Conservation (phyloP, 225 moss, liverwort and hornwort species). For the Polytrichum formosum region DNA sequence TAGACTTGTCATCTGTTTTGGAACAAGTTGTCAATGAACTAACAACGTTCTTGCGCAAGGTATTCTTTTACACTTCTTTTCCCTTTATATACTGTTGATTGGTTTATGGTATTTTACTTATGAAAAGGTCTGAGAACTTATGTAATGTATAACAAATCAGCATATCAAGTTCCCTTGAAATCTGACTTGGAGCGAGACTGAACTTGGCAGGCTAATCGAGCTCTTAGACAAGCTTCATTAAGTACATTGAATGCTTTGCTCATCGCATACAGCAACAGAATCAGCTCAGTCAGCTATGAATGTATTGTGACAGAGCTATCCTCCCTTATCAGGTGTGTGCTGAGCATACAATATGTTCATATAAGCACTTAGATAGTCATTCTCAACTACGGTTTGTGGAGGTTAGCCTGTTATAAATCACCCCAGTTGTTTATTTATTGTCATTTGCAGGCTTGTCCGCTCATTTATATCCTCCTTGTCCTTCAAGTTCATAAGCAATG, state of each 20-base stretch:
- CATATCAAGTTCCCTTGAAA: background rate
- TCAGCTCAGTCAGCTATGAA: conserved; percentile 60
- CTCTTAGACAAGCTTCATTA: conserved; percentile 62
- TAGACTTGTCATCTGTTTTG: conserved; percentile 63
- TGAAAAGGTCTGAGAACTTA: too few species aligned
- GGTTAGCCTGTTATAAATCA: too few species aligned
- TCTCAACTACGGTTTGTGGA: too few species aligned
- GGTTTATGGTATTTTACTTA: too few species aligned
- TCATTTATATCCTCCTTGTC: too few species aligned
- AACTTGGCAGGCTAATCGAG: conserved; percentile 48
- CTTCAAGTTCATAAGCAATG: too few species aligned
- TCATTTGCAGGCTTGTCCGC: too few species aligned
- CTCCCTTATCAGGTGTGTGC: conserved; percentile 76
- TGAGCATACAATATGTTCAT: background rate
- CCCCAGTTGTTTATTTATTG: too few species aligned
- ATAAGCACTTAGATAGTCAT: too few species aligned
- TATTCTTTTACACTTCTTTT: conserved; percentile 14
- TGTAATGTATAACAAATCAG: too few species aligned
- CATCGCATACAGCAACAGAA: conserved; percentile 55
- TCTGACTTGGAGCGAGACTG: conserved; percentile 1
- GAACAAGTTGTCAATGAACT: conserved; percentile 72
- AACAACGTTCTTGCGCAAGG: conserved; percentile 67
- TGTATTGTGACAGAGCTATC: conserved; percentile 75
- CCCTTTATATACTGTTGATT: too few species aligned
- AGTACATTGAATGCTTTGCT: conserved; percentile 61